Evolutionary conservation across 225 moss, liverwort and hornwort genomes (phyloP).

Genomic region (Pseudoscleropodium purum): DNA sequence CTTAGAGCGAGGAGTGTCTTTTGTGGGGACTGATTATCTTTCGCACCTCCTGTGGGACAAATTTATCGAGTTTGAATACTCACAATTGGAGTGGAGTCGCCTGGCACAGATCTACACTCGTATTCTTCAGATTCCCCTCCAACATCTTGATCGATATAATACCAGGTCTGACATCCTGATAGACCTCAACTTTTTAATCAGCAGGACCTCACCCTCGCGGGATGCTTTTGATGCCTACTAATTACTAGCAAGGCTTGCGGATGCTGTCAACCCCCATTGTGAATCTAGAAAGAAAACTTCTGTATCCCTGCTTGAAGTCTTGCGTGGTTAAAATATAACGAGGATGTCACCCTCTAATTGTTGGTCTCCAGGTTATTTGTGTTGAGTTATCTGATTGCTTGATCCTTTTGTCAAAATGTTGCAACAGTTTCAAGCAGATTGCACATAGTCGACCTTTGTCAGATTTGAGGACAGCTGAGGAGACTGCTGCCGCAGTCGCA

Average conservation of each 20-base stretch:
- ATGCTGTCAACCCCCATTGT: not conserved
- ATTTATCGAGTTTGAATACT: constrained; percentile 89
- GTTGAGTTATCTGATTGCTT: not conserved
- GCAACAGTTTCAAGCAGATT: constrained; percentile 75
- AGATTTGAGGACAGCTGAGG: constrained; percentile 67
- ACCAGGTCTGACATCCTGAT: constrained; percentile 40
- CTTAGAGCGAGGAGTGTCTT: constrained; percentile 78
- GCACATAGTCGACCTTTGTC: constrained; percentile 69
- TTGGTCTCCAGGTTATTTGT: not conserved
- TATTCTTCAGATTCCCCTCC: constrained; percentile 81
- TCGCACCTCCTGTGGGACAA: constrained; percentile 97
- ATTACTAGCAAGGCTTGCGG: not conserved
- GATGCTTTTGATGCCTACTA: not conserved
- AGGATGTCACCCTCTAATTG: not conserved
- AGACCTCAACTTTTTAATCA: not conserved
- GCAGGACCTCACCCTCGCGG: not conserved
- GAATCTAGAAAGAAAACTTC: not conserved
- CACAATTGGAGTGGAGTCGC: constrained; percentile 91
- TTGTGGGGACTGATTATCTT: constrained; percentile 84
- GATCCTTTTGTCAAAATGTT: not conserved
- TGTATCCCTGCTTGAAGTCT: not conserved
- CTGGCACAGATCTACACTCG: constrained; percentile 82
- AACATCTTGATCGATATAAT: constrained; percentile 83
- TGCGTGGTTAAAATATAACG: not conserved
- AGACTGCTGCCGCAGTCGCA: constrained; percentile 26